phyloP scores from a whole-genome alignment of 306 rosid genomes.

The Castanea sativa region DNA sequence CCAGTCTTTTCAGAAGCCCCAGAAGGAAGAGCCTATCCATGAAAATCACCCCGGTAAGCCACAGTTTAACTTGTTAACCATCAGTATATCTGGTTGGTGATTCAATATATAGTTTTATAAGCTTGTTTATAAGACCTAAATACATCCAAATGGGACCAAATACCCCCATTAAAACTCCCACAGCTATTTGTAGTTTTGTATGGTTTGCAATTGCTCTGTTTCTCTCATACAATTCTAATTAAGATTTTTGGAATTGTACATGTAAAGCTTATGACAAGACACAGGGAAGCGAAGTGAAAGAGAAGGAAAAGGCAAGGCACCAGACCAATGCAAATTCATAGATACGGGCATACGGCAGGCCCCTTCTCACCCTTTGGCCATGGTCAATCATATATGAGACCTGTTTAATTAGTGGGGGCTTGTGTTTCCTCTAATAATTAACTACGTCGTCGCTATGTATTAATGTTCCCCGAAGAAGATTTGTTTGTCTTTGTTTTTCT shows the following conservation, averaged over 20 bases:
- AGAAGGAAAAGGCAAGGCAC: conserved; percentile 66
- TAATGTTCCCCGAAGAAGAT: background rate
- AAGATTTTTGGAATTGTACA: background rate
- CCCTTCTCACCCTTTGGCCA: background rate
- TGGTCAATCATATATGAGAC: background rate
- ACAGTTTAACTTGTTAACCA: background rate
- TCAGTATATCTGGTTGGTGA: too few relatives aligned
- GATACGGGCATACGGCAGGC: background rate
- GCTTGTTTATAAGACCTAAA: too few relatives aligned
- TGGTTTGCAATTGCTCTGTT: background rate
- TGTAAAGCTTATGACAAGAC: conserved; percentile 65
- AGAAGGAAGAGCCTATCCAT: conserved; percentile 34
- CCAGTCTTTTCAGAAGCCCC: conserved; percentile 17
- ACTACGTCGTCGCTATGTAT: background rate
- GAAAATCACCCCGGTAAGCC: conserved; percentile 68
- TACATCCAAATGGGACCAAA: too few relatives aligned
- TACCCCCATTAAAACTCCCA: background rate
- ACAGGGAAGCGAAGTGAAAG: conserved; percentile 92
- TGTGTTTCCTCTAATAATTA: background rate
- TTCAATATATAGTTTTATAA: too few relatives aligned
- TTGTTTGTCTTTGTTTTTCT: too few relatives aligned
- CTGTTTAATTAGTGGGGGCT: background rate
- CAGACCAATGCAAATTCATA: conserved; percentile 31
- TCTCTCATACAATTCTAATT: background rate
- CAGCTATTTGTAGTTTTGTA: background rate